phyloP scores from a whole-genome alignment of 495 filamentous ascomycete species.

The Xylaria sp. region DNA sequence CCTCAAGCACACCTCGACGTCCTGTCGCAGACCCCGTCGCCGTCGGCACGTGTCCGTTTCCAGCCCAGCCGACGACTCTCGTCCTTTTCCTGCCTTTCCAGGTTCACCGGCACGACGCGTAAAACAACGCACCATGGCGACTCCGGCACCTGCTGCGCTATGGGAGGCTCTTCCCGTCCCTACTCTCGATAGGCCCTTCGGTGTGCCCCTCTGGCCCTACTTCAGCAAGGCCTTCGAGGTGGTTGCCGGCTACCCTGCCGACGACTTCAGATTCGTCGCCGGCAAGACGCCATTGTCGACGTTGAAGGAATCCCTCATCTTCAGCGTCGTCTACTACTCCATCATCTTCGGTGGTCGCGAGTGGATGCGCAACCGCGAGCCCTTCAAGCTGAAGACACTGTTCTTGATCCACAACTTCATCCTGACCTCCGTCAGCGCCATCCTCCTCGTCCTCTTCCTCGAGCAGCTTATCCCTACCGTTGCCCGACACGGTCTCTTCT shows the following conservation, averaged over 20 bases:
- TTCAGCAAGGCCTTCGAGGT: conserved; percentile 83
- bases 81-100: not conserved
- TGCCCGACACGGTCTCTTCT: conserved; percentile 71
- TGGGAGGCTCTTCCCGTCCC: conserved; percentile 73
- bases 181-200: conserved; percentile 90
- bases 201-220: conserved; percentile 90
- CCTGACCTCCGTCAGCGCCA: conserved; percentile 72
- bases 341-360: conserved; percentile 79
- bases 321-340: conserved; percentile 74
- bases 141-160: conserved; percentile 57
- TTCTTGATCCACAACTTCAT: conserved; percentile 86
- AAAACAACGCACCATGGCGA: conserved; percentile 45
- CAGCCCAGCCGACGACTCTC: conserved; percentile 12
- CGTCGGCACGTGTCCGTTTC: not conserved
- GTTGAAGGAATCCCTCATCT: conserved; percentile 65
- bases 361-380: conserved; percentile 71
- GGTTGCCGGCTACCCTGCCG: conserved; percentile 73
- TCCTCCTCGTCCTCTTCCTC: conserved; percentile 72
- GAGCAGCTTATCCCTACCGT: conserved; percentile 77
- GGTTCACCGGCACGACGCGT: conserved; percentile 24
- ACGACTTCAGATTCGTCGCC: conserved; percentile 73
- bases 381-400: conserved; percentile 70
- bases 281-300: conserved; percentile 75
- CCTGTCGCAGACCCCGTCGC: too few species aligned
- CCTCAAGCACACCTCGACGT: too few species aligned